phyloP scores from a whole-genome alignment of 2,329 filamentous ascomycete species.

The Aspergillus fijiensis region DNA sequence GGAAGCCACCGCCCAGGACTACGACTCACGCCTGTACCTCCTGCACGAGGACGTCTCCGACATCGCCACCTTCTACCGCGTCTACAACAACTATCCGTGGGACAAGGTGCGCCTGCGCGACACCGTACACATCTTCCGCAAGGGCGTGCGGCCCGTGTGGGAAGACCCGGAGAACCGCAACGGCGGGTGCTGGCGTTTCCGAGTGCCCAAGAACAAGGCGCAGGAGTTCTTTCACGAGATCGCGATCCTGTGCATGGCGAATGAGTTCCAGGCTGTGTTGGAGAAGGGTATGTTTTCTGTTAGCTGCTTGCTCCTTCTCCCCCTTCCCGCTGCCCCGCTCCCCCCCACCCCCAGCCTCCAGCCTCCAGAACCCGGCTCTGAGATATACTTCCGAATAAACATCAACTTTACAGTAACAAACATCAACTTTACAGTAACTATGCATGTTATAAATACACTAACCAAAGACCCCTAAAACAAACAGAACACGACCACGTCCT shows the following conservation, averaged over 20 bases:
- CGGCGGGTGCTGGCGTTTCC: constrained; percentile 90
- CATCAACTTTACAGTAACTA: too few species aligned
- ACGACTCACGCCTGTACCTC: constrained; percentile 37
- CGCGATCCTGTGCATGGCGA: constrained; percentile 37
- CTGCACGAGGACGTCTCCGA: constrained; percentile 44
- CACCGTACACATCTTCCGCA: constrained; percentile 76
- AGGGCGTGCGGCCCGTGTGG: constrained; percentile 74
- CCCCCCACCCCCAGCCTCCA: neutral
- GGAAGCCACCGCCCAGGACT: constrained; percentile 16
- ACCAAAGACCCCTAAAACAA: neutral
- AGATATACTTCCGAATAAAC: too few species aligned
- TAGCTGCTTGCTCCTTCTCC: neutral
- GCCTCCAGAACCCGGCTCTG: neutral
- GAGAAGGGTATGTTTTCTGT: constrained; percentile 65
- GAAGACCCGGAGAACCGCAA: constrained; percentile 82
- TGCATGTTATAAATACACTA: neutral
- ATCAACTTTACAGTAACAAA: too few species aligned
- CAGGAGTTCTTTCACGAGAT: constrained; percentile 50
- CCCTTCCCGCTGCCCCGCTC: neutral
- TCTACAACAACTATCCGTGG: constrained; percentile 78
- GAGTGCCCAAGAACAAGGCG: constrained; percentile 71
- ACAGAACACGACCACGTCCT: constrained; percentile 80
- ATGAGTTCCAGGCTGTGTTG: constrained; percentile 61
- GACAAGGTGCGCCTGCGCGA: constrained; percentile 74
- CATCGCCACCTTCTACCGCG: constrained; percentile 66